Conservation (phyloP, 2,329 filamentous ascomycete genomes). For the Ramichloridium luteum region DNA sequence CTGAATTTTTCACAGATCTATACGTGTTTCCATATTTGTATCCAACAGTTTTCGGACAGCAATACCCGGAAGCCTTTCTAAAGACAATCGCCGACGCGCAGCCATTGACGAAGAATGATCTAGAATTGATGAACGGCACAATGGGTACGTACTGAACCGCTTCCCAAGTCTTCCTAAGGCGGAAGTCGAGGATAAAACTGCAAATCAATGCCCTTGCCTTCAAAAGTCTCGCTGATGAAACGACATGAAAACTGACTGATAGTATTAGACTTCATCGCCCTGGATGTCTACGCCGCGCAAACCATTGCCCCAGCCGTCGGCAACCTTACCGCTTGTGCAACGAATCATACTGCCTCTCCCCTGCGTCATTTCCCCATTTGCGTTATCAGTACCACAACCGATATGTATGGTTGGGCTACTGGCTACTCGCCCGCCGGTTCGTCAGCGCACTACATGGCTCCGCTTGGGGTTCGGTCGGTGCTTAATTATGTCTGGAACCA, state of each 20-base stretch:
- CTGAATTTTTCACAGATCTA: constrained; percentile 31
- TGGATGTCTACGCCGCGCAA: constrained; percentile 12
- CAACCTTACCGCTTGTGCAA: constrained; percentile 21
- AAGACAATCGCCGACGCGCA: constrained; percentile 34
- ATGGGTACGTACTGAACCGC: background rate
- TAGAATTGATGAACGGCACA: constrained; percentile 23
- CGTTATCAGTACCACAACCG: constrained; percentile 21
- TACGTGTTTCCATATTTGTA: constrained; percentile 40
- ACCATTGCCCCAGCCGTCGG: constrained; percentile 5
- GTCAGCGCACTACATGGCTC: constrained; percentile 41
- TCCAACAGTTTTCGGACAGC: constrained; percentile 39
- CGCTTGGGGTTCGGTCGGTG: constrained; percentile 44
- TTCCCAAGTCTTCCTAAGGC: too few species aligned
- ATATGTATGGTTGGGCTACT: constrained; percentile 22
- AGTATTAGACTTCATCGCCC: constrained; percentile 12
- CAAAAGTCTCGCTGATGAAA: too few species aligned
- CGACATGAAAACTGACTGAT: too few species aligned
- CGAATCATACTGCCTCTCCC: constrained; percentile 20
- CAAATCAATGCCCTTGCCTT: too few species aligned
- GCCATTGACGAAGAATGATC: constrained; percentile 36
- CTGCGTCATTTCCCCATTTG: constrained; percentile 17
- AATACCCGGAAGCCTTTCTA: constrained; percentile 41
- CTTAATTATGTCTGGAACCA: constrained; percentile 49
- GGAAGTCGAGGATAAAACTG: too few species aligned
- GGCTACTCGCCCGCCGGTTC: constrained; percentile 42